Evolutionary conservation across 2,329 filamentous ascomycete genomes (phyloP), one percentile per base, ranked within the genome.

Genomic region (Colletotrichum scovillei): DNA sequence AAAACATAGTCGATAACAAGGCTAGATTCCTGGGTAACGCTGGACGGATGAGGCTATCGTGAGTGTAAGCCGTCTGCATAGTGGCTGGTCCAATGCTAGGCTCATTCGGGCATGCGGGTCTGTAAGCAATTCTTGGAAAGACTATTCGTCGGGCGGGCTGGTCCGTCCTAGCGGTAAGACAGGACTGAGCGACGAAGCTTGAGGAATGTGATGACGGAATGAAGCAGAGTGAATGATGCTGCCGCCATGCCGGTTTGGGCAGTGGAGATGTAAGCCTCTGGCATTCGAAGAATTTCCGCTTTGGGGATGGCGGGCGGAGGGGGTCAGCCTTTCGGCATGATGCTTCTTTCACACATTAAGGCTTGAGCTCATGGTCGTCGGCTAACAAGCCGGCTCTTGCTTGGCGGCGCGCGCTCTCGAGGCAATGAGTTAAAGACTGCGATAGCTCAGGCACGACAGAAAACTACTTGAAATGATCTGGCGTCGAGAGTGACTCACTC

Each of bases 11-110:
- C 9, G 16, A 24, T 63, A 2, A 14, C 11, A 16, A 35, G 5
- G 19, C 6, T 6, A 19, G n/a, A 6, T 28, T 28, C n/a, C 14
- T 38, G 19, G 12, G 19, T 19, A 30, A 12, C 4, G 32, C 19
- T 53, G 35, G 53, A 60, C 66, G 66, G 60, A 73, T 69, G 70
- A 70, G 28, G 67, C 60, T 8, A 70, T 73, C 66, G 22, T 22
- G 60, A 46, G 32, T 69, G 67, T 70, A 73, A 62, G 67, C 67
- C 59, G 16, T 55, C 67, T 56, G 55, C 60, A 70, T 46, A 14
- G 19, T 38, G n/a, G n/a, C 58, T 35, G 46, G 19, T 32, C 16
- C 49, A 42, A 12, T 12, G 24, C 55, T 56, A 69, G n/a, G 12
- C 69, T 53, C 4, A n/a, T 64, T 56, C 46, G 14, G 55, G 55